Evolutionary conservation across 2,329 filamentous ascomycete species (phyloP), one percentile per base, ranked within the genome.

Genomic region (Conoideocrella luteorostrata): DNA sequence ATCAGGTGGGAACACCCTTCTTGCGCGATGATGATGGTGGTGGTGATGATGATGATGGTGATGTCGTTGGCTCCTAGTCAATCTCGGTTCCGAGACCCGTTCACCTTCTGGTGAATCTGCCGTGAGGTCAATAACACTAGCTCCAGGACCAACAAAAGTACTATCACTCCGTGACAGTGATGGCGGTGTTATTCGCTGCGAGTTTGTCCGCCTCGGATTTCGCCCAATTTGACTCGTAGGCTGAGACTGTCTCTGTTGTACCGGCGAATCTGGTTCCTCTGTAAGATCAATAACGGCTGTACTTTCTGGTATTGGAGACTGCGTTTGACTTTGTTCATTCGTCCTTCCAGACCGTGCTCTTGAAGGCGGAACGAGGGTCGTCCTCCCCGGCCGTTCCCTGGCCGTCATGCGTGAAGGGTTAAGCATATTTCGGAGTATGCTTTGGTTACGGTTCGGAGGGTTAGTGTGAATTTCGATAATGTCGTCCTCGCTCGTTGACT

Each of bases 71-170:
- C 36, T 41, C 21, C 49, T 34, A 11, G 33, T 37, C 12, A 36
- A 15, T 15, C 44, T 42, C 13, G 39, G 44, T n/a, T 44, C 42
- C 9, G 39, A 4, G 11, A 46, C 46, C 12, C 49, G 50, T n/a
- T 66, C 63, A 26, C 59, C 58, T 18, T 63, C 57, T 13, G 65
- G 61, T 6, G 64, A 65, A 46, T 77, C 73, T 21, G 60, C 61
- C 3, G 75, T 79, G 9, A 79, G 65, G 52, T 79, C 76, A 42
- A 79, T 77, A 22, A 77, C 59, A 40, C 55, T 61, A 2, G 58
- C 36, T 5, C 51, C 43, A 3, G 56, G 57, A 4, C 56, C 60
- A 11, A 70, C 55, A 28, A 68, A 58, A 41, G 65, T 72, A 47
- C 66, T 67, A 47, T 73, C 69, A 48, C 68, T 72, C 34, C 70